Evolutionary conservation across 805 yeast species (phyloP).

Genomic region (Candida dajiaensis): DNA sequence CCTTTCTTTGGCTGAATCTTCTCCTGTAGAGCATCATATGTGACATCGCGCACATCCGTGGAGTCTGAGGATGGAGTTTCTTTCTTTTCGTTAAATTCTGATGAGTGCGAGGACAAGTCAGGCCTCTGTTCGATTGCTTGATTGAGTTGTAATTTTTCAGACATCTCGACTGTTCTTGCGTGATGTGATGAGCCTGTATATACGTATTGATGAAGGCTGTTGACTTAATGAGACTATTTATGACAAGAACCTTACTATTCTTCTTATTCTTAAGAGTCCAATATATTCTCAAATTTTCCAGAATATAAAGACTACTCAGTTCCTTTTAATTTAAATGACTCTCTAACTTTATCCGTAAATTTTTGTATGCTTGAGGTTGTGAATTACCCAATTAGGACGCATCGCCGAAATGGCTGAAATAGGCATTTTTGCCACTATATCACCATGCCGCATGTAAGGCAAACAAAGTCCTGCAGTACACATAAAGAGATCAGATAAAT

Average conservation of each 20-base stretch:
- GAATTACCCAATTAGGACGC: not conserved
- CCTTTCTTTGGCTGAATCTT: slow-evolving; percentile 16
- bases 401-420: no score
- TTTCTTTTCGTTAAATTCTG: not conserved
- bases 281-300: no score
- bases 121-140: not conserved
- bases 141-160: not conserved
- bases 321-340: no score
- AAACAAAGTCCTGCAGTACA: no score
- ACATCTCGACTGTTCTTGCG: not conserved
- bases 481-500: no score
- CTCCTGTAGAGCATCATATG: slow-evolving; percentile 3
- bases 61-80: not conserved
- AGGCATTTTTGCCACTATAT: no score
- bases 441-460: no score
- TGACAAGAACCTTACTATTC: no score
- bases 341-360: no score
- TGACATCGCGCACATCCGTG: not conserved
- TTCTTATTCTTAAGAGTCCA: no score
- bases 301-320: no score
- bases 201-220: not conserved
- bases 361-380: not conserved
- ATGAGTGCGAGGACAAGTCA: not conserved
- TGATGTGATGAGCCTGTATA: not conserved
- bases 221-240: not conserved